Evolutionary conservation across 192 early-diverging fungal species (phyloP), one percentile per base, ranked within the genome.

Genomic region (Coemansia sp.): DNA sequence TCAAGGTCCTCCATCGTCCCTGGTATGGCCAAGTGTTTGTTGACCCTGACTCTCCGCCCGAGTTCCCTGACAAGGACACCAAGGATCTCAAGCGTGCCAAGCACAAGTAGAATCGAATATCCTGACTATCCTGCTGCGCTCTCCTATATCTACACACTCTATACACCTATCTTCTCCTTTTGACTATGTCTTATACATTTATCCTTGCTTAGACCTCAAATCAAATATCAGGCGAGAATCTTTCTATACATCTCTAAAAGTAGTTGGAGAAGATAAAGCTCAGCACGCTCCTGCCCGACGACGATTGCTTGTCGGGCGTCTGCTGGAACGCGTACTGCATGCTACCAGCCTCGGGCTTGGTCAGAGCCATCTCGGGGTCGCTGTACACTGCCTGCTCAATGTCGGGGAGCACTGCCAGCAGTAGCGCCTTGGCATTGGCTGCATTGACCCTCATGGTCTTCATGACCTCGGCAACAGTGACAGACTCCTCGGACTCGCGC

Each of bases 251-350:
- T 38, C 36, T 38, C 40, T 72, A 72, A 74, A 87, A 93, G 77
- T 95, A 93, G 63, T 89, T 86, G 55, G 96, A 95, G 31, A 96
- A 88, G 57, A 98, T 76, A 67, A 90, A 98, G 68, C 92, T 85
- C 75, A 99, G 78, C 86, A 92, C 95, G 70, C 80, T 75, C 24
- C 90, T 86, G n/a, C 89, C 84, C 64, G 89, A 93, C 36, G 84
- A 73, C 76, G 85, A 80, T 66, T 93, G 86, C 88, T 92, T 92
- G 62, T 90, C 91, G 38, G 86, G 86, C 7, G 88, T 78, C 42
- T 96, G 97, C 86, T 97, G 94, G 73, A 91, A 90, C 29, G 94
- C 87, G 73, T 90, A 94, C 74, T 88, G 89, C 92, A 92, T 95
- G 77, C 85, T 87, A 6, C 95, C 95, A 73, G 93, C 87, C 63